Evolutionary conservation across 2,329 filamentous ascomycete species (phyloP).

Genomic region (Neofusicoccum sp.): DNA sequence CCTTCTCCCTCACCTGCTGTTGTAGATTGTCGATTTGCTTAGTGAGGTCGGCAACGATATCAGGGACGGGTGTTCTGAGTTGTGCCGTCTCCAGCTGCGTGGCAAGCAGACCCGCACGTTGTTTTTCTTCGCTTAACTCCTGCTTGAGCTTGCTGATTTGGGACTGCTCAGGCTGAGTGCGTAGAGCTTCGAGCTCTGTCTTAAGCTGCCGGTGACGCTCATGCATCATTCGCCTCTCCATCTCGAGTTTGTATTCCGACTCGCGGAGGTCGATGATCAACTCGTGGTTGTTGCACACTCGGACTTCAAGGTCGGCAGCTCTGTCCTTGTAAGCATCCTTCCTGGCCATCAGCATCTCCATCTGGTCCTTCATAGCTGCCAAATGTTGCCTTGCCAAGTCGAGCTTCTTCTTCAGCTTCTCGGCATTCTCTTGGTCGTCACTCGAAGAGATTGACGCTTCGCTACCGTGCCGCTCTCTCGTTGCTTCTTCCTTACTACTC

Average conservation of each 20-base stretch:
- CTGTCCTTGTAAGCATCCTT: slow-evolving; percentile 21
- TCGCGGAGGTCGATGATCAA: slow-evolving; percentile 16
- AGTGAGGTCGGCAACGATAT: slow-evolving; percentile 36
- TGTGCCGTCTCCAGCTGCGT: not conserved
- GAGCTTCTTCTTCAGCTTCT: slow-evolving; percentile 27
- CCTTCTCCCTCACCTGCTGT: not conserved
- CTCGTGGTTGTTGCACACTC: slow-evolving; percentile 13
- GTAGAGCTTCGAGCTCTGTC: slow-evolving; percentile 12
- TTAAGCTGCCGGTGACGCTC: slow-evolving; percentile 9
- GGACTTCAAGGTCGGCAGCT: slow-evolving; percentile 14
- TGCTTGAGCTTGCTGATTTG: slow-evolving; percentile 31
- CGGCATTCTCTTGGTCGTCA: slow-evolving; percentile 23
- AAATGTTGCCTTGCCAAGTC: slow-evolving; percentile 32
- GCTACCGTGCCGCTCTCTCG: not conserved
- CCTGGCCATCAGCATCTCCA: slow-evolving; percentile 10
- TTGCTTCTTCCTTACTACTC: not conserved
- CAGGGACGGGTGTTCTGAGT: not conserved
- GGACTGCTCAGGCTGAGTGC: slow-evolving; percentile 26
- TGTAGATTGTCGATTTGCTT: slow-evolving; percentile 30
- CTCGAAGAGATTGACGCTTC: not conserved
- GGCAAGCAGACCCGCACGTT: not conserved
- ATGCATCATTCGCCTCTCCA: slow-evolving; percentile 4
- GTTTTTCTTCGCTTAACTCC: slow-evolving; percentile 13
- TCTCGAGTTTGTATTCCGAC: slow-evolving; percentile 17
- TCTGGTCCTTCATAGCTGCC: slow-evolving; percentile 18